Base-by-base conservation (phyloP, 495 filamentous ascomycete species). In the Bathelium albidoporum region DNA sequence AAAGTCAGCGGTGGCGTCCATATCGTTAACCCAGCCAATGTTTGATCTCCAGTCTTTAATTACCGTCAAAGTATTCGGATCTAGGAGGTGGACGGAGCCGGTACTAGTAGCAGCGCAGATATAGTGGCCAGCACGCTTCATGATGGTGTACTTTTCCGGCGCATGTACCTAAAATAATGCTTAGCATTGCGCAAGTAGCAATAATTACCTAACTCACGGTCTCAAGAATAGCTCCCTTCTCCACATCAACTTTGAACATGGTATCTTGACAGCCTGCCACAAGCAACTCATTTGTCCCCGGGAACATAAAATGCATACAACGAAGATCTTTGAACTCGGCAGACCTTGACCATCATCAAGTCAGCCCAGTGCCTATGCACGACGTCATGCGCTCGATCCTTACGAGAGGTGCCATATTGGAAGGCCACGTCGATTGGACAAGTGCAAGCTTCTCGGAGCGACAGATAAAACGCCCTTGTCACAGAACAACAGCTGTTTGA, bases 251-350 rank as follows among this genome's bases (percentile, higher is more conserved):
- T 2, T 85, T 86, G 69, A 95, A 88, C 92, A 99, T 95, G 43
- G 79, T 82, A 34, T 85, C 82, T 72, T 97, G 92, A 66, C 83
- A 85, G 34, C 94, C 94, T 20, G 90, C 94, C 14, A 92, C 87
- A 1, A 99, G 78, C 29, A 97, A 85, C 66, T 95, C 88, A 7
- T 80, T 80, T 29, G 87, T 87, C 5, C 85, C 87, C 69, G 90
- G 89, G 24, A 88, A 90, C 5, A 91, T 91, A 72, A 95, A 97
- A 70, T 87, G 91, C 90, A 97, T 96, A 74, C 94, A 95, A 45
- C 83, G 83, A 58, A 97, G 78, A 65, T 96, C 87, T 59, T 80
- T 80, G 85, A 97, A 95, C 59, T 87, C 84, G 12, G 86, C 76
- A 68, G 87, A 79, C 58, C 86, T 88, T 64, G 63, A 63, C n/a